Evolutionary conservation across 805 yeast species (phyloP).

Genomic region (Scheffersomyces lignosus): DNA sequence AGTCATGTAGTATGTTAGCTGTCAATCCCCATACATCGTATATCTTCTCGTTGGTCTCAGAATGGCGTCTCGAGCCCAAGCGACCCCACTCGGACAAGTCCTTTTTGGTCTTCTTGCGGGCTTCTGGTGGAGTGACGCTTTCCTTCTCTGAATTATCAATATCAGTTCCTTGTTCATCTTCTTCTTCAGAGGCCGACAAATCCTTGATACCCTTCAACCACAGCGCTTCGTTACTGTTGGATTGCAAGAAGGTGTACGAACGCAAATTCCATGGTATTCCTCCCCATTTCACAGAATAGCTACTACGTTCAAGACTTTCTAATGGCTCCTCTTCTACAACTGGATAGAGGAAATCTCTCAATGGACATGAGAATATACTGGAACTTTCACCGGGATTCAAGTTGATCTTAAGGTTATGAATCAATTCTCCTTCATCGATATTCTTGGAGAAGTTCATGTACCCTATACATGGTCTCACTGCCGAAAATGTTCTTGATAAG

Average conservation of each 20-base stretch:
- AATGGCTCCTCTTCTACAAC: conserved; percentile 13
- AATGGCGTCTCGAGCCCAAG: conserved; percentile 37
- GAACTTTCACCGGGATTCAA: conserved; percentile 80
- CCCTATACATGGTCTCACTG: conserved; percentile 80
- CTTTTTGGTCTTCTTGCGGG: conserved; percentile 9
- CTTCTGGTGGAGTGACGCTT: conserved; percentile 5
- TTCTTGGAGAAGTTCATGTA: conserved; percentile 45
- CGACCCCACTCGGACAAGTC: conserved; percentile 37
- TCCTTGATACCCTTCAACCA: conserved; percentile 62
- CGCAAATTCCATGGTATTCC: conserved; percentile 67
- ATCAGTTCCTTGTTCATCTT: conserved; percentile 22
- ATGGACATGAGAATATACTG: conserved; percentile 67
- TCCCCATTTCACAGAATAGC: conserved; percentile 59
- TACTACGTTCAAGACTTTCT: conserved; percentile 34
- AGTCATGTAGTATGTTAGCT: conserved; percentile 73
- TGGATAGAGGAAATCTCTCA: conserved; percentile 55
- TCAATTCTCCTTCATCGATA: conserved; percentile 17
- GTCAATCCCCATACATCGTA: conserved; percentile 84
- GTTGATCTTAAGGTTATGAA: conserved; percentile 38
- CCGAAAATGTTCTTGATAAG: conserved; percentile 75
- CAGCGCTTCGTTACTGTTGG: conserved; percentile 52
- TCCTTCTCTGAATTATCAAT: conserved; percentile 10
- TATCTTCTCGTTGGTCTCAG: conserved; percentile 44
- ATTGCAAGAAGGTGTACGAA: conserved; percentile 59
- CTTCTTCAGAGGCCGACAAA: conserved; percentile 60